A percentile compares a stretch with the other conserved stretches of the same genome.
These are phyloP conservation scores for Lasiodiplodia citricola DNA, from an alignment of 2,329 filamentous ascomycete species.

Conservation along the genomic window DNA sequence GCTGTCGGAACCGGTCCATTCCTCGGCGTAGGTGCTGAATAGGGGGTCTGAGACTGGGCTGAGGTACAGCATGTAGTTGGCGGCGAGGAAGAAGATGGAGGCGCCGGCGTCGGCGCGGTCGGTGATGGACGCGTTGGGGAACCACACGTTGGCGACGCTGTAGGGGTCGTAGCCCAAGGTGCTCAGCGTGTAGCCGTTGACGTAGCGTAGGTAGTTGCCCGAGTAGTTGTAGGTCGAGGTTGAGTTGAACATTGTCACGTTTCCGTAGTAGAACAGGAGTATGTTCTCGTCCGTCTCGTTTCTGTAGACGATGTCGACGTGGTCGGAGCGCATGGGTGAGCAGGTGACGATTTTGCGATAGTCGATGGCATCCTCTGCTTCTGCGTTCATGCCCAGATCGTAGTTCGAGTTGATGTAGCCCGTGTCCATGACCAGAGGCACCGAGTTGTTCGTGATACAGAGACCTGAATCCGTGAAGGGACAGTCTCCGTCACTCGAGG, in stretches of 20 bases:
- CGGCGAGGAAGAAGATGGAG: slow-evolving; percentile 4
- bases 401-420: slow-evolving; percentile 8
- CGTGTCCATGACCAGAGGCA: not conserved
- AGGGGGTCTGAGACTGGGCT: not conserved
- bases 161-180: not conserved
- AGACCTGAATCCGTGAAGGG: not conserved
- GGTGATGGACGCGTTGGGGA: not conserved
- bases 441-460: not conserved
- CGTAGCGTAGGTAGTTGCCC: not conserved
- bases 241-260: not conserved
- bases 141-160: not conserved
- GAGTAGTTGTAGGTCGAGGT: not conserved
- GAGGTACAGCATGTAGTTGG: not conserved
- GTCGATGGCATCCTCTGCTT: not conserved
- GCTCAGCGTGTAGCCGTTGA: slow-evolving; percentile 1
- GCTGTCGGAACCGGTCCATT: not conserved
- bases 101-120: not conserved
- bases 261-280: not conserved
- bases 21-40: not conserved
- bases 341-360: slow-evolving; percentile 3
- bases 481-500: not conserved
- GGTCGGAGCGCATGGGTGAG: not conserved
- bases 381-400: not conserved
- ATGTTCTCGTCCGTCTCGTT: not conserved
- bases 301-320: not conserved